These are phyloP conservation scores for Malbranchea zuffiana DNA, from an alignment of 2,329 filamentous ascomycete species.

Conservation along the genomic window DNA sequence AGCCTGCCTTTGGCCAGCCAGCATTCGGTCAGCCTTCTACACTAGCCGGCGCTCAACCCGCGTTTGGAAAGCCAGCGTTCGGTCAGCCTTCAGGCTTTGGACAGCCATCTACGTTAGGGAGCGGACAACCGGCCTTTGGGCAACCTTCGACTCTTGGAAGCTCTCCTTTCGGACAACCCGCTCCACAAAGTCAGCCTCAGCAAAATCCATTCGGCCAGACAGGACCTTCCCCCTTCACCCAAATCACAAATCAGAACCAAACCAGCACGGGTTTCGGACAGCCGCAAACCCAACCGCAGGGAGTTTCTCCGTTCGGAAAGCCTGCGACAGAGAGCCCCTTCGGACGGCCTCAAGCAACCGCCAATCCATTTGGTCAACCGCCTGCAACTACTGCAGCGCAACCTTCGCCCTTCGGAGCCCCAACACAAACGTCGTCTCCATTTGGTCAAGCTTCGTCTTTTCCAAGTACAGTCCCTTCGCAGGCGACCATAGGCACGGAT, in stretches of 20 bases:
- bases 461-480: conserved; percentile 15
- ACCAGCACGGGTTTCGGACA: conserved; percentile 7
- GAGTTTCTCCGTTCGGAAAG: conserved; percentile 27
- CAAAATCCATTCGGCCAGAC: conserved; percentile 7
- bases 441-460: conserved; percentile 20
- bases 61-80: conserved; percentile 7
- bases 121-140: conserved; percentile 12
- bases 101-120: conserved; percentile 4
- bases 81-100: conserved; percentile 11
- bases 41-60: conserved; percentile 24
- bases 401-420: conserved; percentile 24
- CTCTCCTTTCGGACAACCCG: conserved; percentile 10
- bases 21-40: conserved; percentile 34
- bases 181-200: conserved; percentile 5
- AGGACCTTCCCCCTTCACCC: conserved; percentile 25
- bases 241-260: conserved; percentile 14
- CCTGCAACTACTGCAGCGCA: conserved; percentile 18
- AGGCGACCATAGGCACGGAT: conserved; percentile 11
- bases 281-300: conserved; percentile 10
- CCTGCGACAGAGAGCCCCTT: conserved; percentile 21
- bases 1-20: conserved; percentile 13
- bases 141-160: conserved; percentile 9
- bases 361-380: conserved; percentile 25
- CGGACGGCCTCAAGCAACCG: conserved; percentile 21
- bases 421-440: conserved; percentile 4